Conservation (phyloP, 306 rosid genomes). For the Ammopiptanthus mongolicus region DNA sequence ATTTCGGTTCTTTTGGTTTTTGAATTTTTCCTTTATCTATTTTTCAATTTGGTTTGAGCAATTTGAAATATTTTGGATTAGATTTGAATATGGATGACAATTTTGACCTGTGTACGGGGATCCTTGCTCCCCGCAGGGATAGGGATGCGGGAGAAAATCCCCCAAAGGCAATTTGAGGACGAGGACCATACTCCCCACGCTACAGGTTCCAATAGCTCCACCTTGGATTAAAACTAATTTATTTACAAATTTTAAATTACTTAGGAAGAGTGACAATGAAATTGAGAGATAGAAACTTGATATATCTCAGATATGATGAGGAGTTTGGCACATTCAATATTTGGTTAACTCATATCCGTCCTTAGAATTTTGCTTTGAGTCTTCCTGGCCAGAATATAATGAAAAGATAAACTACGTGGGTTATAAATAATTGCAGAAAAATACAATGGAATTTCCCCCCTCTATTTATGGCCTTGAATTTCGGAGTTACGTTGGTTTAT, state of each 20-base stretch:
- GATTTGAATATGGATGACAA: too few relatives aligned
- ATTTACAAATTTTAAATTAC: background rate
- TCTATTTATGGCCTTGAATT: background rate
- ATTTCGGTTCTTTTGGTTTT: too few relatives aligned
- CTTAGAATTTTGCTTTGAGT: background rate
- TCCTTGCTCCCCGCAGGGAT: too few relatives aligned
- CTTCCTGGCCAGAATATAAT: background rate
- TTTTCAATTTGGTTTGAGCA: too few relatives aligned
- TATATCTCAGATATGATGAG: background rate
- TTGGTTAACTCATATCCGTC: background rate
- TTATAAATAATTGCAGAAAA: background rate
- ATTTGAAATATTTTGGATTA: too few relatives aligned
- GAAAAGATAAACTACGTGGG: background rate
- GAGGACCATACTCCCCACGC: too few relatives aligned
- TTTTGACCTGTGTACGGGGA: too few relatives aligned
- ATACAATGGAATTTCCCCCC: background rate
- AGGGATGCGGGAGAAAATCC: too few relatives aligned
- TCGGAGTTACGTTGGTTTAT: background rate
- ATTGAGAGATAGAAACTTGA: background rate
- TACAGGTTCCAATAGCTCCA: too few relatives aligned
- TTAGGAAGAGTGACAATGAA: background rate
- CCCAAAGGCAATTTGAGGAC: too few relatives aligned
- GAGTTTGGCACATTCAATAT: background rate
- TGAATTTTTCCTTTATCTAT: too few relatives aligned
- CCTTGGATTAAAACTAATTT: too few relatives aligned